Evolutionary conservation across 2,329 filamentous ascomycete species (phyloP), one percentile per base, ranked within the genome.

Genomic region (Trichoderma atrobrunneum): DNA sequence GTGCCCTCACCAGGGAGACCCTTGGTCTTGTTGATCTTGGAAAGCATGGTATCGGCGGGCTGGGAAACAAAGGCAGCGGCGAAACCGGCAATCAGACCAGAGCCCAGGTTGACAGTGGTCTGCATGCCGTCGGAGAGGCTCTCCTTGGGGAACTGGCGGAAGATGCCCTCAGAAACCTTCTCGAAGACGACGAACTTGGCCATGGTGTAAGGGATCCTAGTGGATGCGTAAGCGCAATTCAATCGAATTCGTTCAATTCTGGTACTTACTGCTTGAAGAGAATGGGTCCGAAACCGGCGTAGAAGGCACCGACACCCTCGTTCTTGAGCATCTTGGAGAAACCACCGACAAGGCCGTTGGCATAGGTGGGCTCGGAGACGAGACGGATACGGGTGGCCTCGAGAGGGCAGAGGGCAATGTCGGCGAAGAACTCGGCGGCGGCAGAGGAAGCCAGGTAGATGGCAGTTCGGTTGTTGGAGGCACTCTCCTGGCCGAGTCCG

Each of bases 1-100:
- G 92, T 96, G 80, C 93, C 90, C 87, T 97, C 93, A 87, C 93
- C 93, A 76, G 93, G 93, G 74, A 90, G 87, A 85, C 93, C 93
- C 87, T 93, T 91, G 85, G 92, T 93, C 92, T 96, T 96, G 92
- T 97, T 97, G 88, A 97, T 96, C 90, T 95, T 96, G 86, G 89
- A 92, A 76, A 97, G 91, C 93, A 97, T 97, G 81, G 93, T 97
- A 84, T 97, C 93, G 82, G 93, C 93, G 78, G 93, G 93, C 87
- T 97, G 93, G 75, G 93, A 97, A 82, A 97, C 89, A 78, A 95
- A 82, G 81, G 93, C 93, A 78, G 93, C 93, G 79, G 93, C 93
- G 86, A 97, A 94, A 92, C 93, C 83, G 75, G 83, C 83, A 74
- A 84, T 80, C 75, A 85, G 80, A 82, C 83, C 83, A 73, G 83